A percentile compares a stretch with the other conserved stretches of the same genome.
Evolutionary conservation across 208 protist genomes (phyloP).

Genomic region (Trypanosomatidae sp.): DNA sequence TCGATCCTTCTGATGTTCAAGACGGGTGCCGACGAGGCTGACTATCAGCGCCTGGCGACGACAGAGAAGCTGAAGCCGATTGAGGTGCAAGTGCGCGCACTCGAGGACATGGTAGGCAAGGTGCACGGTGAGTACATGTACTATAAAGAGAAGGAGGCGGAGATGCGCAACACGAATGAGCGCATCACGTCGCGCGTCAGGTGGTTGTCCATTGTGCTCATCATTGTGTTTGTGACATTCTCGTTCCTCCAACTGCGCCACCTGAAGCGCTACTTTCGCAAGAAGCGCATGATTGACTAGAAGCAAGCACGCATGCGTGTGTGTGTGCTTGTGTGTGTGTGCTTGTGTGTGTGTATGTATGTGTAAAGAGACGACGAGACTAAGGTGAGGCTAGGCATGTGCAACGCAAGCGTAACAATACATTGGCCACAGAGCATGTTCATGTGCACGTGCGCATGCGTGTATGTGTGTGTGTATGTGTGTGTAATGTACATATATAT

Average conservation of each 20-base stretch:
- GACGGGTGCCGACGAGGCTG: constrained; percentile 37
- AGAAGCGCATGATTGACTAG: constrained; percentile 88
- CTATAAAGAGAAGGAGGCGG: constrained; percentile 71
- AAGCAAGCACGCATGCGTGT: too few species aligned
- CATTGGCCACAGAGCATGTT: too few species aligned
- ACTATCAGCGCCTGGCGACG: constrained; percentile 53
- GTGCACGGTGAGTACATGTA: constrained; percentile 83
- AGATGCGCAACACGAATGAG: constrained; percentile 85
- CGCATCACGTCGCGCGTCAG: constrained; percentile 54
- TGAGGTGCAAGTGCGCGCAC: constrained; percentile 73
- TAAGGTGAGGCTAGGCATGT: too few species aligned
- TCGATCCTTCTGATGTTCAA: constrained; percentile 5
- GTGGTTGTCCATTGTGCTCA: constrained; percentile 39
- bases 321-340: too few species aligned
- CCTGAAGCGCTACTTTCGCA: constrained; percentile 75
- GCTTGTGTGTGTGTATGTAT: too few species aligned
- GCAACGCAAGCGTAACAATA: too few species aligned
- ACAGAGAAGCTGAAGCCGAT: constrained; percentile 86
- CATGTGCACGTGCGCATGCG: too few species aligned
- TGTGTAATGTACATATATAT: too few species aligned
- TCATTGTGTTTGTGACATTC: constrained; percentile 58
- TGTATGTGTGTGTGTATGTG: too few species aligned
- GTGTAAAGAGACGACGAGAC: too few species aligned
- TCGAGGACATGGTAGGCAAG: constrained; percentile 73
- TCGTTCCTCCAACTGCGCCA: constrained; percentile 56